Evolutionary conservation across 1,139 yeast species (phyloP).

Genomic region (Spathaspora sp.): DNA sequence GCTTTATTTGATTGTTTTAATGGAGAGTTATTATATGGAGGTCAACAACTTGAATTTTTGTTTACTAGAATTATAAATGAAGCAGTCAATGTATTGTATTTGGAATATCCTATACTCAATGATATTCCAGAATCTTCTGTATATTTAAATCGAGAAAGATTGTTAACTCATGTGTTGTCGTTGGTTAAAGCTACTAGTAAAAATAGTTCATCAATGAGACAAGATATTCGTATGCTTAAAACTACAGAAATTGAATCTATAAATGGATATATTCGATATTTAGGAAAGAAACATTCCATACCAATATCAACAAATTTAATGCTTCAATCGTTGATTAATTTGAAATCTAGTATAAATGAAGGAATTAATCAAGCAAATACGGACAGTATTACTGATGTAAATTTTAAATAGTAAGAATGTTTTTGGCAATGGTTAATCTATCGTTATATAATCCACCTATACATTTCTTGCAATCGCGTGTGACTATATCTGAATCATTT

Average conservation of each 20-base stretch:
- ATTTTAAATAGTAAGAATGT: background rate
- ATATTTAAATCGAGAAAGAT: constrained; percentile 39
- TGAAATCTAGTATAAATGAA: constrained; percentile 36
- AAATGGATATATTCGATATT: constrained; percentile 64
- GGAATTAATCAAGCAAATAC: constrained; percentile 26
- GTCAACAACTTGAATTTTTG: constrained; percentile 25
- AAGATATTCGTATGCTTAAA: constrained; percentile 62
- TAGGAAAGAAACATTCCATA: constrained; percentile 46
- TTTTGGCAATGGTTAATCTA: no score
- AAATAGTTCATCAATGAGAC: constrained; percentile 87
- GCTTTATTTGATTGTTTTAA: constrained; percentile 69
- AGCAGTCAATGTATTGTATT: constrained; percentile 38
- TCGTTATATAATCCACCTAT: background rate
- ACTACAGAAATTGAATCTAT: constrained; percentile 77
- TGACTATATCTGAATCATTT: constrained; percentile 15
- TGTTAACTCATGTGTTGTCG: constrained; percentile 47
- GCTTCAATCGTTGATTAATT: constrained; percentile 48
- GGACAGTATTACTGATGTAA: constrained; percentile 5
- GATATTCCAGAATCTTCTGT: constrained; percentile 35
- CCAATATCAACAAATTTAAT: constrained; percentile 48
- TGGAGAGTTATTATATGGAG: constrained; percentile 57
- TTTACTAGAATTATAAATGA: constrained; percentile 48
- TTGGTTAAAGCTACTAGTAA: constrained; percentile 47
- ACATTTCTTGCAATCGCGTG: constrained; percentile 20
- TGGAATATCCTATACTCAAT: constrained; percentile 33